Conservation (phyloP, 2,329 filamentous ascomycete genomes). For the Cladosporium austrohemisphaericum region DNA sequence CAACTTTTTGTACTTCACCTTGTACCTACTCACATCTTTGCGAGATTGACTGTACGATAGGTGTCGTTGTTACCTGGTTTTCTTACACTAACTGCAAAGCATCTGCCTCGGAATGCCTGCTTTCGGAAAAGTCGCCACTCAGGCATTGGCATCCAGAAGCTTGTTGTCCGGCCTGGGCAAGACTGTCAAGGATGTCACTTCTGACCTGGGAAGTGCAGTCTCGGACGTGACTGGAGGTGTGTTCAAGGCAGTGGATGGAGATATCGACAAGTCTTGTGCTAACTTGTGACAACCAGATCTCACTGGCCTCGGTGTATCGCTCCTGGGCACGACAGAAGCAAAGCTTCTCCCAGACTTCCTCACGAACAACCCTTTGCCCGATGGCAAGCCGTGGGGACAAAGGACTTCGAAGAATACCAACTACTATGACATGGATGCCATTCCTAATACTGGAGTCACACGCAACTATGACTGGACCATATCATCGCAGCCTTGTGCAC, state of each 20-base stretch:
- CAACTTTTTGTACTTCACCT: too few relatives aligned
- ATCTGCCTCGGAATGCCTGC: background rate
- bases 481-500: conserved; percentile 19
- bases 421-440: conserved; percentile 24
- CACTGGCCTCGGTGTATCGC: conserved; percentile 10
- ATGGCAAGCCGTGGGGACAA: conserved; percentile 27
- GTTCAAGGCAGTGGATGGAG: background rate
- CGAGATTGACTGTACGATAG: too few relatives aligned
- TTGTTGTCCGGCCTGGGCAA: conserved; percentile 3
- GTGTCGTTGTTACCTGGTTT: too few relatives aligned
- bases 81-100: background rate
- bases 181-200: conserved; percentile 9
- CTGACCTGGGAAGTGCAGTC: background rate
- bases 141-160: background rate
- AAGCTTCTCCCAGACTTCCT: conserved; percentile 16
- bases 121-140: background rate
- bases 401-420: conserved; percentile 24
- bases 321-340: conserved; percentile 19
- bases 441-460: conserved; percentile 29
- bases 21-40: too few relatives aligned
- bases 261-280: background rate
- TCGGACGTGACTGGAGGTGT: background rate
- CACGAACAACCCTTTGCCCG: conserved; percentile 18
- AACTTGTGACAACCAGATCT: background rate
- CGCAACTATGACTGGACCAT: conserved; percentile 28